Conservation (phyloP, 2,329 filamentous ascomycete species). For the Cercospora janseana region DNA sequence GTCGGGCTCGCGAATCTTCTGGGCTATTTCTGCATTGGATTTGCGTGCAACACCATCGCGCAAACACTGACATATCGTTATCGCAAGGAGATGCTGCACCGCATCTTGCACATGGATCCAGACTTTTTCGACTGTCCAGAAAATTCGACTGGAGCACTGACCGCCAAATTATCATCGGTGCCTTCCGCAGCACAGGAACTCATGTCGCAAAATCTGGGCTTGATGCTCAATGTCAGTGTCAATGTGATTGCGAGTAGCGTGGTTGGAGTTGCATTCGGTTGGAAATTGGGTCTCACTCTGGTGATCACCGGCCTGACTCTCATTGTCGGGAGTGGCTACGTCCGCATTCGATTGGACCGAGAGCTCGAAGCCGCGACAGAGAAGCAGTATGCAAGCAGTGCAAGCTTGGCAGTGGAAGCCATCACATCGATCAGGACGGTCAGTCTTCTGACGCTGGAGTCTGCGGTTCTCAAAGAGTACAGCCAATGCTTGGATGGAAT, state of each 20-base stretch:
- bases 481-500: constrained; percentile 18
- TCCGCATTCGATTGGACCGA: constrained; percentile 43
- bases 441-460: constrained; percentile 33
- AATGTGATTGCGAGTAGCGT: constrained; percentile 47
- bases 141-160: constrained; percentile 53
- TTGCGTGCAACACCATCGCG: not conserved
- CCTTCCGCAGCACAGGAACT: not conserved
- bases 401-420: constrained; percentile 34
- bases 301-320: constrained; percentile 45
- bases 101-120: constrained; percentile 64
- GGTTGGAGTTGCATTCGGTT: constrained; percentile 48
- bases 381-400: constrained; percentile 29
- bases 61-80: constrained; percentile 32
- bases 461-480: constrained; percentile 30
- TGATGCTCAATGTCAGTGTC: constrained; percentile 44
- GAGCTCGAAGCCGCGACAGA: constrained; percentile 27
- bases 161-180: constrained; percentile 47
- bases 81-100: constrained; percentile 16
- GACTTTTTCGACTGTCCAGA: constrained; percentile 70
- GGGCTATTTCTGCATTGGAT: constrained; percentile 48
- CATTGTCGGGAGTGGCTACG: constrained; percentile 45
- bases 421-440: constrained; percentile 33
- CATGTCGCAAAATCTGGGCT: not conserved
- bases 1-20: constrained; percentile 49
- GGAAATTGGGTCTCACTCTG: constrained; percentile 50